Percentiles rank a stretch among this genome's conserved stretches.
Evolutionary conservation across 73 alveolate genomes (phyloP).

Genomic region (Blepharisma stoltei): DNA sequence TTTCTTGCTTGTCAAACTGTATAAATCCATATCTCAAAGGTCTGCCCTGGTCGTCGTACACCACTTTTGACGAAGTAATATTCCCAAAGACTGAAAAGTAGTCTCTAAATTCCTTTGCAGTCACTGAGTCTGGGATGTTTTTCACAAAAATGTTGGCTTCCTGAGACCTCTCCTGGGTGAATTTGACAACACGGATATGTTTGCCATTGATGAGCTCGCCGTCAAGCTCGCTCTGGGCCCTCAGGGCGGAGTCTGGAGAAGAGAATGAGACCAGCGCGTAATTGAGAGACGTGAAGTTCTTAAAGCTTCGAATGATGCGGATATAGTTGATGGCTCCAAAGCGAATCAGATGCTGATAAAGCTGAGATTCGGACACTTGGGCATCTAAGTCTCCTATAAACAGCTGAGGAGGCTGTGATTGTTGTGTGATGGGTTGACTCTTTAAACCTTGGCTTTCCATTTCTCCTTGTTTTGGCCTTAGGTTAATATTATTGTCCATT

Average conservation of each 20-base stretch:
- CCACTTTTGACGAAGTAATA: background rate
- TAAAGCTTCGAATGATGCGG: background rate
- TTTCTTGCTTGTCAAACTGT: background rate
- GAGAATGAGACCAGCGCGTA: background rate
- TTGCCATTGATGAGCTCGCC: background rate
- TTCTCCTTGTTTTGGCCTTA: too few species aligned
- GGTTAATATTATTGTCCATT: too few species aligned
- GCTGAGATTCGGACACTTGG: background rate
- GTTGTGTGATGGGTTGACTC: too few species aligned
- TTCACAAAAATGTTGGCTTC: constrained; percentile 8
- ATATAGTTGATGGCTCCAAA: constrained; percentile 1
- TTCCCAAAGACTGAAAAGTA: background rate
- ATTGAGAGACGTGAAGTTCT: background rate
- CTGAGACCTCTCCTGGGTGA: background rate
- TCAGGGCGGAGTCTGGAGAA: background rate
- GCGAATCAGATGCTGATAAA: background rate
- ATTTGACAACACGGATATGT: background rate
- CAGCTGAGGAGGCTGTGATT: background rate
- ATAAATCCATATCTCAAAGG: background rate
- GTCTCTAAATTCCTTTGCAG: background rate
- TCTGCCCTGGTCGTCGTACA: background rate
- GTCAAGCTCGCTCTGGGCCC: background rate
- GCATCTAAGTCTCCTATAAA: background rate
- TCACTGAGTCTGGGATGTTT: constrained; percentile 11
- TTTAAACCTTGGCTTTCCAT: too few species aligned